phyloP scores from a whole-genome alignment of 169 alveolate species.

The Neospora caninum region DNA sequence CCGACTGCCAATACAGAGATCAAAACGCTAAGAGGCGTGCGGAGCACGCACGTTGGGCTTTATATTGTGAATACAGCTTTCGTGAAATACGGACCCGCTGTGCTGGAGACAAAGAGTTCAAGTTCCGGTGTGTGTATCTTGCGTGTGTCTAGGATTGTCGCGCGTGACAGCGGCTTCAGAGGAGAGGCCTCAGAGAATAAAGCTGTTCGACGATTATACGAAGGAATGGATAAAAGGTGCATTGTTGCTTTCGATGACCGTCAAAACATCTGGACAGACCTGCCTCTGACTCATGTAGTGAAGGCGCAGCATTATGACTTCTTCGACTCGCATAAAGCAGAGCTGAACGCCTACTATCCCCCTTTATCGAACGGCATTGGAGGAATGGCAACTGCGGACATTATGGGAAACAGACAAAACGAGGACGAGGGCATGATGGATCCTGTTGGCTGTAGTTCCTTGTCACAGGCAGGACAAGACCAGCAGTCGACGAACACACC shows the following conservation, averaged over 20 bases:
- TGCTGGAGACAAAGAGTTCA: too few species aligned
- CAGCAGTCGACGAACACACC: conserved; percentile 46
- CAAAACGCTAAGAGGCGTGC: too few species aligned
- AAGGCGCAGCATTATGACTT: conserved; percentile 92
- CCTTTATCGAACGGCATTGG: conserved; percentile 35
- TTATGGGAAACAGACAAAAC: neutral
- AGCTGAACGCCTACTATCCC: conserved; percentile 73
- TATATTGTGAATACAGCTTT: too few species aligned
- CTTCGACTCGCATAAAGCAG: conserved; percentile 78
- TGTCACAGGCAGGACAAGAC: neutral
- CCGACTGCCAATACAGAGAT: too few species aligned
- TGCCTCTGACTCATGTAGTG: conserved; percentile 88
- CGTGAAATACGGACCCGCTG: too few species aligned
- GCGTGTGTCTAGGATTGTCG: conserved; percentile 48
- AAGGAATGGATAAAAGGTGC: conserved; percentile 84
- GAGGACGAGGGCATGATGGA: neutral
- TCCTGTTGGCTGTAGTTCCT: neutral
- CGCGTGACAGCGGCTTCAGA: conserved; percentile 57
- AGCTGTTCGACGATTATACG: conserved; percentile 76
- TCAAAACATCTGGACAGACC: conserved; percentile 90
- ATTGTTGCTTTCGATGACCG: conserved; percentile 91
- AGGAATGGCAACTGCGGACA: neutral
- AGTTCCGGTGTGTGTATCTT: too few species aligned
- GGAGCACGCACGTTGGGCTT: too few species aligned
- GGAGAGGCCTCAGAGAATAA: conserved; percentile 62